phyloP scores from a whole-genome alignment of 306 rosid genomes.

The Senna siamea region DNA sequence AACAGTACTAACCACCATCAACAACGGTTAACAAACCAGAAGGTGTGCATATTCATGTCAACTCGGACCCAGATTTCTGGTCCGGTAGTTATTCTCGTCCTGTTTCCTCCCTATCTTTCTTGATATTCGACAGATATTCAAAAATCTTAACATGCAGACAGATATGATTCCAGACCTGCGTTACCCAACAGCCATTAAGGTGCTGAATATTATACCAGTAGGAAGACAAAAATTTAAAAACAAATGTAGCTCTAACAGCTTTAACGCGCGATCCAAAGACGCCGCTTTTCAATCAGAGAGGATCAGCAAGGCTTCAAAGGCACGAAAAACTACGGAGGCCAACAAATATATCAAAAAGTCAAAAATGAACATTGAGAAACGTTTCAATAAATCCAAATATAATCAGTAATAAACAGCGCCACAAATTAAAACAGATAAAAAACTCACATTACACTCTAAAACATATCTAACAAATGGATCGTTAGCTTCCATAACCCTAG shows the following conservation, averaged over 20 bases:
- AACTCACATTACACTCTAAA: conserved; percentile 10
- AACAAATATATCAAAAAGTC: neutral
- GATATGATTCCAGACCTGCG: neutral
- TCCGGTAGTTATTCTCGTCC: neutral
- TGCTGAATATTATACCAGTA: neutral
- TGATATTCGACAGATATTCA: neutral
- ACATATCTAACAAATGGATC: conserved; percentile 14
- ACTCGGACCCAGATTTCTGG: neutral
- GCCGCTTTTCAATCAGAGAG: conserved; percentile 3
- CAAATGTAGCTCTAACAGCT: conserved; percentile 30
- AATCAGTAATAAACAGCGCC: conserved; percentile 41
- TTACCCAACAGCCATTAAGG: neutral
- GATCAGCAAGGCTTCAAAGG: conserved; percentile 8
- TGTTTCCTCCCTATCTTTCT: neutral
- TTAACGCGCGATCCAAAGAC: neutral
- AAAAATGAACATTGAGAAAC: conserved; percentile 17
- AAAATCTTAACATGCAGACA: conserved; percentile 4
- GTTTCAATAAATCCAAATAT: conserved; percentile 30
- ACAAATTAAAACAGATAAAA: conserved; percentile 33
- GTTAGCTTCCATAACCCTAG: conserved; percentile 22
- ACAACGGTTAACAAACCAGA: conserved; percentile 22
- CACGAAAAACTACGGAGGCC: conserved; percentile 33
- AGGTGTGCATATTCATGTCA: conserved; percentile 26
- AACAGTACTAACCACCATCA: conserved; percentile 33
- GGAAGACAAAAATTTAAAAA: neutral